Conservation (phyloP, 1,284 basidiomycete genomes). For the Leccinum subrobustum region DNA sequence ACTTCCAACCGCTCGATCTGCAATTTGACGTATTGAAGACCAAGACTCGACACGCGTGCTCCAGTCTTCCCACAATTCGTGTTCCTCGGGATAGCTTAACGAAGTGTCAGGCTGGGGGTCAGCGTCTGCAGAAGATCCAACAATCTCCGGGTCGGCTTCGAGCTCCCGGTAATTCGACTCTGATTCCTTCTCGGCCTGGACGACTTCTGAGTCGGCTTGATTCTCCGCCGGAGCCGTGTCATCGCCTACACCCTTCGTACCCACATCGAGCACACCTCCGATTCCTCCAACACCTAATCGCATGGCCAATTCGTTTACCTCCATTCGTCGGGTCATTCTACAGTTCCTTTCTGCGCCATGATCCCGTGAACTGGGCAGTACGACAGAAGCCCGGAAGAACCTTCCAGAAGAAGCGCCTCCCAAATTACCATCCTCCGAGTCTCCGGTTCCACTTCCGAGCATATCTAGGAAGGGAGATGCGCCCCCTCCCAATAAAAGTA, state of each 20-base stretch:
- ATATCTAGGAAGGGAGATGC: conserved; percentile 31
- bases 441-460: conserved; percentile 15
- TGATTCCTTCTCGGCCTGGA: conserved; percentile 5
- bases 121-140: conserved; percentile 17
- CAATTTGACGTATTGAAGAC: conserved; percentile 65
- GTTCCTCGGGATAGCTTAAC: conserved; percentile 20
- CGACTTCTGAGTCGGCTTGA: conserved; percentile 10
- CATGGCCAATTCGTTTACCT: conserved; percentile 78
- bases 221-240: conserved; percentile 7
- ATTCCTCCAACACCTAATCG: conserved; percentile 75
- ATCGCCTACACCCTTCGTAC: conserved; percentile 4
- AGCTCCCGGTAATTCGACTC: conserved; percentile 16
- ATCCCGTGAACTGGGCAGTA: conserved; percentile 68
- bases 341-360: conserved; percentile 52
- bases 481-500: conserved; percentile 51
- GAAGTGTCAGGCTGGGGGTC: conserved; percentile 3
- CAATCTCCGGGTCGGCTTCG: conserved; percentile 16
- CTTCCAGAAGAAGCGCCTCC: conserved; percentile 22
- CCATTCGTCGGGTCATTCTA: conserved; percentile 61
- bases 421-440: conserved; percentile 24
- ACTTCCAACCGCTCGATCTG: conserved; percentile 69
- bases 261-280: conserved; percentile 62
- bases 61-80: conserved; percentile 72
- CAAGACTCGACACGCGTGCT: conserved; percentile 64
- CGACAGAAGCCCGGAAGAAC: conserved; percentile 71